Evolutionary conservation across 371 early-diverging fungal genomes (phyloP), one percentile per base, ranked within the genome.

Genomic region (Zancudomyces culisetae): DNA sequence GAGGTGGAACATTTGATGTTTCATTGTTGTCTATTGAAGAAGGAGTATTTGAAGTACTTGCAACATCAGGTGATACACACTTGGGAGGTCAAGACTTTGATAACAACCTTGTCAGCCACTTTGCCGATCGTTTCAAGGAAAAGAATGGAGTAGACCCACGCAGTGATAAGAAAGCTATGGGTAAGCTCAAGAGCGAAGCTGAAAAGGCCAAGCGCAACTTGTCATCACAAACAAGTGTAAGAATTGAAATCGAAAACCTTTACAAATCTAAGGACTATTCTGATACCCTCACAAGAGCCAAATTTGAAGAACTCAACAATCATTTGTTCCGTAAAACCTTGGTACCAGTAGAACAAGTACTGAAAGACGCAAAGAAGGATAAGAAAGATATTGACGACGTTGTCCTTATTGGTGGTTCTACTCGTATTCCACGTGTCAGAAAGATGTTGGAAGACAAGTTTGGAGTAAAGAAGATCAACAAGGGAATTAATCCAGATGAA

Each of bases 391-490:
- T 99, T 60, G 75, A 95, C 70, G 93, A 95, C 64, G 89, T 98
- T 64, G 90, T 99, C 60, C 77, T 99, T 46, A 98, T 98, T 59
- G 99, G 99, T 72, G 98, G 99, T 59, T 96, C 96, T 62, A 97
- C 98, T 55, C 96, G 98, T 81, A 99, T 99, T 69, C 99, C 99
- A 75, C 95, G 92, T 83, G 87, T 99, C 65, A 91, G 90, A 69
- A 80, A 90, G 72, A 77, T 97, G 57, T 80, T 99, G 52, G 80
- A 84, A 42, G 95, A 94, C 62, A 90, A 78, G 73, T 98, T 98
- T 77, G 85, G 91, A 68, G 96, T 89, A 66, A 93, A 90, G 78
- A 86, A 93, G 69, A 82, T 90, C 59, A 82, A 82, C 82, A 86
- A 88, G 74, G 84, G 86, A 66, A 90, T 94, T 78, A 90, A 95